phyloP scores from a whole-genome alignment of 106 monocot genomes.

The Hemerocallis citrina region DNA sequence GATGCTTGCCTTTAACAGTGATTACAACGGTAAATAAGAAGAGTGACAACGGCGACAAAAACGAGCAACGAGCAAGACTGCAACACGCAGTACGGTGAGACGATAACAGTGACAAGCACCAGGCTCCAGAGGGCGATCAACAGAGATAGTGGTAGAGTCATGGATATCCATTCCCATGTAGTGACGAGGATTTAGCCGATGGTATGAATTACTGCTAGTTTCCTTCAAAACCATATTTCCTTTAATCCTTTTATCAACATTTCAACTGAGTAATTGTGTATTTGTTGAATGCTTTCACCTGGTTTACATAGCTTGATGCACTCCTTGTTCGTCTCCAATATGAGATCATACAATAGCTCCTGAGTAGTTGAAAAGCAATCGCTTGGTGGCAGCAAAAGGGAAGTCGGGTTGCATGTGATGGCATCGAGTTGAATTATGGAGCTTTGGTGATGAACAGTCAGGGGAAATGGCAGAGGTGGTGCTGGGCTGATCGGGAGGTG shows the following conservation, averaged over 20 bases:
- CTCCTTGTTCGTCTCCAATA: slow-evolving; percentile 89
- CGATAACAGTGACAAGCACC: too few relatives aligned
- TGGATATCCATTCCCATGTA: slow-evolving; percentile 99
- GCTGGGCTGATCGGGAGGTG: too few relatives aligned
- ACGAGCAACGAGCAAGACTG: too few relatives aligned
- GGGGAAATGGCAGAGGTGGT: too few relatives aligned
- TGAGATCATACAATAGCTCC: slow-evolving; percentile 69
- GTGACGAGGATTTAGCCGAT: slow-evolving; percentile 90
- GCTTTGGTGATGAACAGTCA: too few relatives aligned
- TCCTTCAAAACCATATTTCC: slow-evolving; percentile 67
- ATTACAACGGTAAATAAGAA: too few relatives aligned
- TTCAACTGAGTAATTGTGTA: slow-evolving; percentile 78
- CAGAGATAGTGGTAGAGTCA: slow-evolving; percentile 46
- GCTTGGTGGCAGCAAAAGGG: slow-evolving; percentile 11
- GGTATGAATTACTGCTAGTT: slow-evolving; percentile 33
- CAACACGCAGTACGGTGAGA: too few relatives aligned
- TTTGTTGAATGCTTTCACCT: slow-evolving; percentile 81
- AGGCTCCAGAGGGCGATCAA: slow-evolving; percentile 52
- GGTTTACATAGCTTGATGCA: slow-evolving; percentile 92
- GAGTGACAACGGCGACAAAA: too few relatives aligned
- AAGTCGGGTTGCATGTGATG: too few relatives aligned
- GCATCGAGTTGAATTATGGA: too few relatives aligned
- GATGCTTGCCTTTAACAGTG: too few relatives aligned
- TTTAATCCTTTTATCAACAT: slow-evolving; percentile 70
- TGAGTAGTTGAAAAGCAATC: slow-evolving; percentile 6